These are phyloP conservation scores for Metschnikowia koreensis DNA, from an alignment of 805 yeast genomes.

Conservation along the genomic window DNA sequence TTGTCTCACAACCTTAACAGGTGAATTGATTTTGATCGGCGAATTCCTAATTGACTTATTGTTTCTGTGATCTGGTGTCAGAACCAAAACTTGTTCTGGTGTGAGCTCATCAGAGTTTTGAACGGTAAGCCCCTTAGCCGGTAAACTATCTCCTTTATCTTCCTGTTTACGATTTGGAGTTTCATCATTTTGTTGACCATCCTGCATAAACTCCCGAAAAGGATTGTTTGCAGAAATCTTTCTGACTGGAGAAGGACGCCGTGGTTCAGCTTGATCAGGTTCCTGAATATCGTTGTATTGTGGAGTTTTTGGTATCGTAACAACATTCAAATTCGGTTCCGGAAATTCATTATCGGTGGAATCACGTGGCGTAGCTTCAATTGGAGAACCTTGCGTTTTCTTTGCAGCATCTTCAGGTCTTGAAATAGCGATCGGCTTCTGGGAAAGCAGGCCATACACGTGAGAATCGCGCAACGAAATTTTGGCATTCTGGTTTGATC, in stretches of 20 bases:
- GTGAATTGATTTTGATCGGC: slow-evolving; percentile 42
- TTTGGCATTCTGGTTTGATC: background rate
- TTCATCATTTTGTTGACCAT: background rate
- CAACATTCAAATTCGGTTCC: background rate
- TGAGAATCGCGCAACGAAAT: background rate
- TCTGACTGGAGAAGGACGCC: background rate
- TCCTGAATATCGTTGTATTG: background rate
- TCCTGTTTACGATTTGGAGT: background rate
- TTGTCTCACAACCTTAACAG: slow-evolving; percentile 32
- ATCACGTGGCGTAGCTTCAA: background rate
- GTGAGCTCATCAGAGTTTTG: background rate
- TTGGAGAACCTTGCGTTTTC: background rate
- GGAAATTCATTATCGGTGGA: background rate
- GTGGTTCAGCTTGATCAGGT: background rate
- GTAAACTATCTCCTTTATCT: background rate
- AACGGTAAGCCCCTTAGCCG: background rate
- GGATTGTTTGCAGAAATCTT: slow-evolving; percentile 2
- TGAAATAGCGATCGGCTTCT: background rate
- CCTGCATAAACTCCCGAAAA: background rate
- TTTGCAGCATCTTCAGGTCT: background rate
- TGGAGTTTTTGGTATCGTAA: background rate
- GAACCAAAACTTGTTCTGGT: background rate
- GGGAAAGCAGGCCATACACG: background rate
- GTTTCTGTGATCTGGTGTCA: background rate
- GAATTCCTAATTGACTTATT: slow-evolving; percentile 7